Evolutionary conservation across 2,329 filamentous ascomycete species (phyloP).

Genomic region (Alternaria panax): DNA sequence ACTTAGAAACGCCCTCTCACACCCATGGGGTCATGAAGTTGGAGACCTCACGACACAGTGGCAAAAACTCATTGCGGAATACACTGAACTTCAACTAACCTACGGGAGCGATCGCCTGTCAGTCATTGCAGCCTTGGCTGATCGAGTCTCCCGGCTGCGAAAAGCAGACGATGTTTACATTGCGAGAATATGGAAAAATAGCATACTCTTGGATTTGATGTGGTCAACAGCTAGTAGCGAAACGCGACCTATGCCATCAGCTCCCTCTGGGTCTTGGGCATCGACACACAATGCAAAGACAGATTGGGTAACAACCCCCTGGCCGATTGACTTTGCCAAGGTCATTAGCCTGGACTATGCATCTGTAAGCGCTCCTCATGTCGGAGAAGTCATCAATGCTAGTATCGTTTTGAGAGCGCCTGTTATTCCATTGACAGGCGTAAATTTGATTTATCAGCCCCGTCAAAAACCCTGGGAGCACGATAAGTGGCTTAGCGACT

Average conservation of each 20-base stretch:
- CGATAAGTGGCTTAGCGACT: too few relatives aligned
- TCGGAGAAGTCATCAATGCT: background rate
- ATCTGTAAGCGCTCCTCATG: background rate
- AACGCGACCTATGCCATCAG: background rate
- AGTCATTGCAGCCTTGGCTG: background rate
- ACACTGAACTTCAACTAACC: too few relatives aligned
- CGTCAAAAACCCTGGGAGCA: too few relatives aligned
- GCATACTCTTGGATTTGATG: background rate
- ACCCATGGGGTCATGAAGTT: too few relatives aligned
- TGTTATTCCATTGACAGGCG: too few relatives aligned
- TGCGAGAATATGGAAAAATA: background rate
- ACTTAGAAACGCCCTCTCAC: accelerated
- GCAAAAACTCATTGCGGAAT: too few relatives aligned
- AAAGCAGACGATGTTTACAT: background rate
- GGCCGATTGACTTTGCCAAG: background rate
- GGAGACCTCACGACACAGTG: too few relatives aligned
- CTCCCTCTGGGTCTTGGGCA: constrained; percentile 1
- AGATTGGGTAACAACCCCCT: too few relatives aligned
- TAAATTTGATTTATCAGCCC: too few relatives aligned
- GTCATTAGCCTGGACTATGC: background rate
- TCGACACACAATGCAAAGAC: background rate
- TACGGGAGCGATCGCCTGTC: too few relatives aligned
- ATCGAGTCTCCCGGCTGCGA: background rate
- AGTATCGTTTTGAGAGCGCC: background rate
- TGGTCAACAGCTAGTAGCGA: too few relatives aligned